phyloP scores from a whole-genome alignment of 257 asterid genomes.

The Solanum chiquidenum region DNA sequence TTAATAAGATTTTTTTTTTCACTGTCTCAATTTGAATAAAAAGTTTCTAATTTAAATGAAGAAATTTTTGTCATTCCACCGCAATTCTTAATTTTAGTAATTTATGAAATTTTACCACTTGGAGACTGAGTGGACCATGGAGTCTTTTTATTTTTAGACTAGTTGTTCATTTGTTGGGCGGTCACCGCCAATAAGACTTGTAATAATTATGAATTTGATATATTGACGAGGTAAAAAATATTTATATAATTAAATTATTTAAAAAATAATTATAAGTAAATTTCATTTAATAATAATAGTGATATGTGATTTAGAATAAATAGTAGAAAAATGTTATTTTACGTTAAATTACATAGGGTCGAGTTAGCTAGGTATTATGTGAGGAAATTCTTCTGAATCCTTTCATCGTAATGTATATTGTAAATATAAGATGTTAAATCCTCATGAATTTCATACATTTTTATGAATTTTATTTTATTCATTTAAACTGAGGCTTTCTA shows the following conservation, averaged over 20 bases:
- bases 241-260: not conserved
- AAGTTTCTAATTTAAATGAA: no score
- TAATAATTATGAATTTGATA: not conserved
- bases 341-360: not conserved
- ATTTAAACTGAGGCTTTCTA: no score
- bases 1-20: no score
- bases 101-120: not conserved
- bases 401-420: no score
- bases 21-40: no score
- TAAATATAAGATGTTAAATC: no score
- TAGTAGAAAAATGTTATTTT: no score
- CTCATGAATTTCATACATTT: no score
- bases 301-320: not conserved
- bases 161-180: not conserved
- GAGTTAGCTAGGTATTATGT: not conserved
- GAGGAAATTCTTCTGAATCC: no score
- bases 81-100: not conserved
- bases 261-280: not conserved
- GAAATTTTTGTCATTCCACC: rapidly evolving
- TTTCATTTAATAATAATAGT: no score
- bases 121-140: not conserved
- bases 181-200: not conserved
- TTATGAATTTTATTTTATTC: no score
- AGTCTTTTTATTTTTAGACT: not conserved
- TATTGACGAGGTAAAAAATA: not conserved